Conservation (phyloP, 2,329 filamentous ascomycete genomes). For the Nemania sp. region DNA sequence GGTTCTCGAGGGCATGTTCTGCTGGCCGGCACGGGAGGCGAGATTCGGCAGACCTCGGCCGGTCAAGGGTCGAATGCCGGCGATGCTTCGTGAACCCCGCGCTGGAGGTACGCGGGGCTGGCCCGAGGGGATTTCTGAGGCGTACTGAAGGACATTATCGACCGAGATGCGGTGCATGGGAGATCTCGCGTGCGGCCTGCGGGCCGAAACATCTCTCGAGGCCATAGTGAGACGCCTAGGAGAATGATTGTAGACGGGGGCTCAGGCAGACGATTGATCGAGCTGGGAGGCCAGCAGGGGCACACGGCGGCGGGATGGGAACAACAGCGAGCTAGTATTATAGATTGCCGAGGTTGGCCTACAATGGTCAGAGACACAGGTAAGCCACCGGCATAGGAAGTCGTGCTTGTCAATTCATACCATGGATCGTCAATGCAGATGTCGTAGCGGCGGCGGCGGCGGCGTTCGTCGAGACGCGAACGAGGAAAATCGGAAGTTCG, state of each 20-base stretch:
- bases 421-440: too few species aligned
- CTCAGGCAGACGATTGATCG: neutral
- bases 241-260: too few species aligned
- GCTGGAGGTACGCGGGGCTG: slow-evolving; percentile 77
- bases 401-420: too few species aligned
- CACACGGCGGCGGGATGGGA: neutral
- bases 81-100: slow-evolving; percentile 52
- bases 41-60: slow-evolving; percentile 51
- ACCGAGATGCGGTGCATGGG: slow-evolving; percentile 81
- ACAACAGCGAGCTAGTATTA: neutral
- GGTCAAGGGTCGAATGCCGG: slow-evolving; percentile 50
- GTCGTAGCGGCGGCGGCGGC: too few species aligned
- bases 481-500: too few species aligned
- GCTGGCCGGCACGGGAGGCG: slow-evolving; percentile 53
- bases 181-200: slow-evolving; percentile 31
- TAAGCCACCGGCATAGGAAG: too few species aligned
- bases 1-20: slow-evolving; percentile 77
- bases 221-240: slow-evolving; percentile 13
- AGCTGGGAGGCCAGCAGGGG: neutral
- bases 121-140: slow-evolving; percentile 92
- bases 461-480: too few species aligned
- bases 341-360: neutral
- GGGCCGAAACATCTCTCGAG: slow-evolving; percentile 16
- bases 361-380: neutral
- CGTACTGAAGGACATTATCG: slow-evolving; percentile 92